These are phyloP conservation scores for Gynandropsis gynandra DNA, from an alignment of 345 rosid species.

Conservation along the genomic window DNA sequence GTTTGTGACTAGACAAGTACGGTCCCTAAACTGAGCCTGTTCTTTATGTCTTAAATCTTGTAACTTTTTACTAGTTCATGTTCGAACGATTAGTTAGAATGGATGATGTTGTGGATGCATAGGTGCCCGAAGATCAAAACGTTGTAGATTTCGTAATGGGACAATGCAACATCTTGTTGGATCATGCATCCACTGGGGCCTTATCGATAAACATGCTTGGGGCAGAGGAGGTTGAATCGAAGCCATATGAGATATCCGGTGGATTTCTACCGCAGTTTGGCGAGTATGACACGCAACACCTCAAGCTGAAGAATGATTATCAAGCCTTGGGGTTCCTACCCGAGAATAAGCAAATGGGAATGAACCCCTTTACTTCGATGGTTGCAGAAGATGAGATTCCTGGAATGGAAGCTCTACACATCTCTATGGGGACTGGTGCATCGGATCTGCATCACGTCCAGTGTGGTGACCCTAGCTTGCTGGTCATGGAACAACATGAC, in stretches of 20 bases:
- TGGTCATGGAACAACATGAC: conserved; percentile 28
- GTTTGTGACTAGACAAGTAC: conserved; percentile 63
- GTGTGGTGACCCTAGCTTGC: conserved; percentile 33
- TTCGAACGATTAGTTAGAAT: not conserved
- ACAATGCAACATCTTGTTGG: conserved; percentile 43
- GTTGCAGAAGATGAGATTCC: conserved; percentile 27
- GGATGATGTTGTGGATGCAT: conserved; percentile 5
- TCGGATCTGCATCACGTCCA: conserved; percentile 23
- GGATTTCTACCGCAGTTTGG: conserved; percentile 39
- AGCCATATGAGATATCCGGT: conserved; percentile 23
- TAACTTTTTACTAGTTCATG: not conserved
- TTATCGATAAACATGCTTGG: conserved; percentile 24
- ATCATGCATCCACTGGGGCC: conserved; percentile 31
- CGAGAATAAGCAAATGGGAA: conserved; percentile 25
- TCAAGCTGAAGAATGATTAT: conserved; percentile 31
- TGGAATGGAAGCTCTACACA: conserved; percentile 29
- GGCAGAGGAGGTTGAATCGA: conserved; percentile 29
- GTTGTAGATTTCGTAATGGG: conserved; percentile 54
- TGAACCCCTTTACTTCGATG: conserved; percentile 25
- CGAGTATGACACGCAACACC: conserved; percentile 26
- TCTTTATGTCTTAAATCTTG: not conserved
- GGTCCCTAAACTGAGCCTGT: conserved; percentile 3
- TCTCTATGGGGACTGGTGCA: conserved; percentile 16
- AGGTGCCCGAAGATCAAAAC: conserved; percentile 73
- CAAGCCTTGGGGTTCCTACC: conserved; percentile 26